Conservation (phyloP, 305 asterid species). For the Fraxinus sp. region DNA sequence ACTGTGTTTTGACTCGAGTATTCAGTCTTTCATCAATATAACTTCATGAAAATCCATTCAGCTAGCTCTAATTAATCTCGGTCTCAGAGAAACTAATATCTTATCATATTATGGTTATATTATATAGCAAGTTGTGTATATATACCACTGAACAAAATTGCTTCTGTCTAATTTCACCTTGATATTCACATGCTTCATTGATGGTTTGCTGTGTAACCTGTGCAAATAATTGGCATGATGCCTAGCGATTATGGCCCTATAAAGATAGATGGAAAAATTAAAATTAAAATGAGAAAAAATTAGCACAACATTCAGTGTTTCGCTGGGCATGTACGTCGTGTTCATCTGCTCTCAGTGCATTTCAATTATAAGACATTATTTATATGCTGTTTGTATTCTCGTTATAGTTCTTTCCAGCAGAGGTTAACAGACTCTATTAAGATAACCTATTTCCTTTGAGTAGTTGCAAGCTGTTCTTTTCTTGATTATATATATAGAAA, state of each 20-base stretch:
- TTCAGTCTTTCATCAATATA: background rate
- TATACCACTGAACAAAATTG: background rate
- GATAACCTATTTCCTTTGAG: background rate
- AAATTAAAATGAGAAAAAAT: background rate
- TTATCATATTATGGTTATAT: background rate
- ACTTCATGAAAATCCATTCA: constrained; percentile 4
- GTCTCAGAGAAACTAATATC: background rate
- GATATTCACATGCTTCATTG: background rate
- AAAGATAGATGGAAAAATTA: background rate
- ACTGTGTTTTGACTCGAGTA: constrained; percentile 17
- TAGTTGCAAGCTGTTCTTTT: background rate
- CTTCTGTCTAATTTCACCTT: background rate
- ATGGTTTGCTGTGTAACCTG: background rate
- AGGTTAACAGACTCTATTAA: background rate
- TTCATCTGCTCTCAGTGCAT: background rate
- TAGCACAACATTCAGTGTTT: background rate
- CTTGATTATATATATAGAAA: background rate
- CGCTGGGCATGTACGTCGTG: background rate
- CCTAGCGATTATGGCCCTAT: background rate
- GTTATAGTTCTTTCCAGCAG: background rate
- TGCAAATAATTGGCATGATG: background rate
- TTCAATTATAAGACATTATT: background rate
- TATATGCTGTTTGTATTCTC: background rate
- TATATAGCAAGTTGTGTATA: background rate
- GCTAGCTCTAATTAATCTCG: background rate